A percentile compares a stretch with the other conserved stretches of the same genome.
phyloP scores from a whole-genome alignment of 306 rosid genomes.

The Lathyrus tuberosus region DNA sequence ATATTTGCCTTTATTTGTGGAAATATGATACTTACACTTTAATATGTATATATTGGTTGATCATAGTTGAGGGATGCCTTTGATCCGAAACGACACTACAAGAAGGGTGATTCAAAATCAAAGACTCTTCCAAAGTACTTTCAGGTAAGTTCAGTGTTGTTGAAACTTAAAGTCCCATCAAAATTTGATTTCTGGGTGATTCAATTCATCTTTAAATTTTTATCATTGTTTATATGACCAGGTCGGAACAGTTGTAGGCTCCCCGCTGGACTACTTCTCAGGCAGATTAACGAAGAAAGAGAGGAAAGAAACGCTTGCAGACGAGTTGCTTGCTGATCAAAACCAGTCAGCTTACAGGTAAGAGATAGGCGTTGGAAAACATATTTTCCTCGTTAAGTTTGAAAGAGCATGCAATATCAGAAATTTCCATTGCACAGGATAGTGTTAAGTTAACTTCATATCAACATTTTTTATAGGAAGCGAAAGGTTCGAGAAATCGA shows the following conservation, averaged over 20 bases:
- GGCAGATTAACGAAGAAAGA: slow-evolving; percentile 81
- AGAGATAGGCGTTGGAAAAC: too few relatives aligned
- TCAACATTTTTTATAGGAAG: slow-evolving; percentile 51
- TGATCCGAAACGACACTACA: slow-evolving; percentile 91
- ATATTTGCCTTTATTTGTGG: not conserved
- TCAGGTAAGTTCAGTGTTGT: slow-evolving; percentile 63
- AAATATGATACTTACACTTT: slow-evolving; percentile 22
- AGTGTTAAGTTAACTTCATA: not conserved
- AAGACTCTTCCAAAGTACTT: slow-evolving; percentile 70
- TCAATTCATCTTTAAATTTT: not conserved
- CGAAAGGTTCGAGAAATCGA: slow-evolving; percentile 83
- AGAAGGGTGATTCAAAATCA: slow-evolving; percentile 67
- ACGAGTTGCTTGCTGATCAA: slow-evolving; percentile 42
- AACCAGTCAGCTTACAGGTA: slow-evolving; percentile 41
- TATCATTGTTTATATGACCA: slow-evolving; percentile 40
- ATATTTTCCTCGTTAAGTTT: too few relatives aligned
- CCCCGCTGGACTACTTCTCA: slow-evolving; percentile 69
- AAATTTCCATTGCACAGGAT: too few relatives aligned
- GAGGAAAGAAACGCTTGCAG: slow-evolving; percentile 74
- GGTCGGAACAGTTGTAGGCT: slow-evolving; percentile 80
- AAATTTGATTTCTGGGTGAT: slow-evolving; percentile 7
- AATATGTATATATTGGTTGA: slow-evolving; percentile 18
- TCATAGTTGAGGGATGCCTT: slow-evolving; percentile 71
- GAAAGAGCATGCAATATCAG: too few relatives aligned
- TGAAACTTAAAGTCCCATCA: slow-evolving; percentile 10